Conservation (phyloP, 495 filamentous ascomycete species). For the Podospora didyma region DNA sequence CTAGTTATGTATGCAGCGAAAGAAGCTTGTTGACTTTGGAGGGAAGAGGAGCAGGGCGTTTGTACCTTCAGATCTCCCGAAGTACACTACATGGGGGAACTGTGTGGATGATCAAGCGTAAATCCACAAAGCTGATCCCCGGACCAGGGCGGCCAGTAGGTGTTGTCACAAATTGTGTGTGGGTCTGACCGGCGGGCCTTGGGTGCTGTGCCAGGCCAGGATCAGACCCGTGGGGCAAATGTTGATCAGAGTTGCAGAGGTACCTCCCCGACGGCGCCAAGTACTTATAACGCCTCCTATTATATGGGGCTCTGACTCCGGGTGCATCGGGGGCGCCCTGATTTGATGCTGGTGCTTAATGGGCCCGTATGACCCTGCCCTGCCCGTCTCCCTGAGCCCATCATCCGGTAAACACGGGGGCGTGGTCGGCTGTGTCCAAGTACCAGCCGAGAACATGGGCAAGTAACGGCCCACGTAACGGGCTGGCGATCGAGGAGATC, state of each 20-base stretch:
- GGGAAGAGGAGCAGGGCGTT: slow-evolving; percentile 35
- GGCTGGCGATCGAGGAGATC: slow-evolving; percentile 10
- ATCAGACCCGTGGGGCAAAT: slow-evolving; percentile 36
- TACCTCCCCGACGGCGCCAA: slow-evolving; percentile 20
- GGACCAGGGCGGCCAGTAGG: slow-evolving; percentile 33
- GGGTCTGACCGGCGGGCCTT: slow-evolving; percentile 37
- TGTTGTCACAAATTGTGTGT: slow-evolving; percentile 47
- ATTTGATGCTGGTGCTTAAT: slow-evolving; percentile 23
- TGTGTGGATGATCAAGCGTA: slow-evolving; percentile 43
- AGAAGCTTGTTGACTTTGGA: slow-evolving; percentile 37
- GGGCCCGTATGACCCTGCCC: slow-evolving; percentile 4
- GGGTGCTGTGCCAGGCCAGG: slow-evolving; percentile 44
- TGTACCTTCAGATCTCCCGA: slow-evolving; percentile 49
- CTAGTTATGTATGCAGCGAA: slow-evolving; percentile 43
- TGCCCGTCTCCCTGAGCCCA: slow-evolving; percentile 17
- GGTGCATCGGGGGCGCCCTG: slow-evolving; percentile 37
- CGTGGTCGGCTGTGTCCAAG: neutral
- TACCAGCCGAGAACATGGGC: slow-evolving; percentile 8
- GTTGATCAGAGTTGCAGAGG: slow-evolving; percentile 36
- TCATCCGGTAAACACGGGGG: slow-evolving; percentile 22
- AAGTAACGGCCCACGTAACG: neutral
- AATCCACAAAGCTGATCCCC: slow-evolving; percentile 46
- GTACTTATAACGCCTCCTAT: slow-evolving; percentile 43
- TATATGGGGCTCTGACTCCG: slow-evolving; percentile 41
- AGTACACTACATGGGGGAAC: slow-evolving; percentile 23